Base-by-base conservation (phyloP, 2,329 filamentous ascomycete genomes). In the Sporothrix mexicana region DNA sequence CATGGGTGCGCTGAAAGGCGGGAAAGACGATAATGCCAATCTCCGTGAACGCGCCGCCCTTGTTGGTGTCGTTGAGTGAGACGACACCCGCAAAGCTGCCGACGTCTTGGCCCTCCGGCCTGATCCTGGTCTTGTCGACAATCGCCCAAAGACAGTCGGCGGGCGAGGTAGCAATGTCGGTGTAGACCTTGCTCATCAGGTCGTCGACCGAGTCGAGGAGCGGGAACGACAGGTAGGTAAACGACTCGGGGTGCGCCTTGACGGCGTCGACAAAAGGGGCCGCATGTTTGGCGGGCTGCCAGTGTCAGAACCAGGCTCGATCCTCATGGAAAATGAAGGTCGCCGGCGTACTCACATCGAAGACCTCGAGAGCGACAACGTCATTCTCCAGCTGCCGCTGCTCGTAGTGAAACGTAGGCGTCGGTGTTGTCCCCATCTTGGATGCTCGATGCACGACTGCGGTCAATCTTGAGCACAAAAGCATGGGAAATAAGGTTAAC, bases 1-100 rank as follows among this genome's bases (percentile, higher is more conserved):
- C 61, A n/a, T 73, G 72, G 8, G 72, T 41, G 17, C 61, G 69
- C 9, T 71, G 72, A 30, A 71, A 73, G 3, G 68, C 41, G 0
- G 72, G 72, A 23, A 73, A 73, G 43, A 73, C 41, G 23, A 73
- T 5, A 51, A 43, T 25, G 61, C 72, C 72, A 9, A 73, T 47
- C 51, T 71, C 68, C 4, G 72, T 59, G 45, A 2, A n/a, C 10
- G 57, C 69, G 3, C 43, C n/a, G 43, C 2, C 45, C 30, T 6
- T 7, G 6, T 13, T 41, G 36, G 59, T 55, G 20, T 62, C 45
- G 17, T 7, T 64, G 53, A 73, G 36, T 4, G 57, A 55, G 2
- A 73, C 12, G 3, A 66, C 55, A 5, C 71, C 71, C 9, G 71
- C 71, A 12, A 69, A 43, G 66, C 47, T 53, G 43, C 25, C 47